These are phyloP conservation scores for Penicillium sp. DNA, from an alignment of 2,329 filamentous ascomycete genomes.

Conservation along the genomic window DNA sequence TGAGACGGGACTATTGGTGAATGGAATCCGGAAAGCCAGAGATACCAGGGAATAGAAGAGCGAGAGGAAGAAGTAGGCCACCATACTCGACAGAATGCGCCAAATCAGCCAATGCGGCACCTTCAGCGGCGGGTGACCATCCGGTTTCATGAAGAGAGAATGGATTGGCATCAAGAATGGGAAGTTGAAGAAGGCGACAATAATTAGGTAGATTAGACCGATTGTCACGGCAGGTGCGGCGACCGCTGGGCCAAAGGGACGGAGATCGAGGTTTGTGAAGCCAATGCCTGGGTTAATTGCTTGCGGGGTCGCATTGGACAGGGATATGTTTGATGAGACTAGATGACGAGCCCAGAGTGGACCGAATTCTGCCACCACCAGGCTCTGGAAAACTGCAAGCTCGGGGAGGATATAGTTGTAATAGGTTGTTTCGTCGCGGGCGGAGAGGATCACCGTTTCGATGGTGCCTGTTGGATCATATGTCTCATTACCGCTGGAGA, in stretches of 20 bases:
- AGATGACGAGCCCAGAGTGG: constrained; percentile 38
- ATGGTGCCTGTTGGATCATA: constrained; percentile 60
- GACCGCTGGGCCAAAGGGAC: constrained; percentile 56
- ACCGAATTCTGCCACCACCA: constrained; percentile 50
- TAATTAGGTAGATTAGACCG: constrained; percentile 64
- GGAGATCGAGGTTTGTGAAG: constrained; percentile 55
- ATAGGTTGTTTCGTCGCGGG: constrained; percentile 56
- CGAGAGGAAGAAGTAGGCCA: constrained; percentile 59
- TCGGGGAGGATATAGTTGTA: constrained; percentile 53
- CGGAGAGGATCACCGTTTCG: constrained; percentile 54
- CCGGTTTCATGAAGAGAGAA: constrained; percentile 53
- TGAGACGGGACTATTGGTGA: constrained; percentile 48
- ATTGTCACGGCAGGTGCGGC: constrained; percentile 58
- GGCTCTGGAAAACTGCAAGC: constrained; percentile 47
- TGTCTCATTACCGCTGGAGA: constrained; percentile 52
- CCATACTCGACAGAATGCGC: constrained; percentile 55
- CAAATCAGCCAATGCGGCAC: constrained; percentile 57
- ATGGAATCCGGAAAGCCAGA: constrained; percentile 61
- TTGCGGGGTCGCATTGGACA: constrained; percentile 48
- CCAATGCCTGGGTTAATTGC: constrained; percentile 55
- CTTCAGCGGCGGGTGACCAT: constrained; percentile 54
- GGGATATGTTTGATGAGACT: constrained; percentile 38
- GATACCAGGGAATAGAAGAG: constrained; percentile 62
- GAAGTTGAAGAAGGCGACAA: constrained; percentile 64
- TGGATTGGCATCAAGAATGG: constrained; percentile 63